These are phyloP conservation scores for Lasiodiplodia sp. DNA, from an alignment of 2,329 filamentous ascomycete genomes.

Conservation along the genomic window DNA sequence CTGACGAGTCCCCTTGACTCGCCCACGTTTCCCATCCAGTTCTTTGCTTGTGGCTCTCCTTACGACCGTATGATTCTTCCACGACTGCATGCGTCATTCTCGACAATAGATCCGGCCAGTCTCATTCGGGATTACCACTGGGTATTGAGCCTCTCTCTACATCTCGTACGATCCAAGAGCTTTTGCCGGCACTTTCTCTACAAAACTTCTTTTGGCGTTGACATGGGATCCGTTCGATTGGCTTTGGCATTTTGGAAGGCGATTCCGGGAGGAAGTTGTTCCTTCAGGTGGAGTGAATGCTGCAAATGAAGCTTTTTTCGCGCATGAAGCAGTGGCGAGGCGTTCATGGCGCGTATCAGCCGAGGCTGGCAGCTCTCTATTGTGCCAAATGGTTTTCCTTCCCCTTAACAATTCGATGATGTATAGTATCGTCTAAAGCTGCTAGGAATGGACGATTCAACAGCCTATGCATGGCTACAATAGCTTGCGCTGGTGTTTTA, in stretches of 20 bases:
- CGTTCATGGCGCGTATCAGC: constrained; percentile 6
- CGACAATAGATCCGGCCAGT: not conserved
- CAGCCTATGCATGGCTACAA: not conserved
- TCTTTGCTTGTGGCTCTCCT: no score
- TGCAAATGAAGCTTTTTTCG: not conserved
- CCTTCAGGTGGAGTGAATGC: not conserved
- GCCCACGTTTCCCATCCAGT: no score
- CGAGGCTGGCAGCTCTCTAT: not conserved
- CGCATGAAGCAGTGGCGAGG: constrained; percentile 1
- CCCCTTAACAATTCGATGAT: constrained; percentile 2
- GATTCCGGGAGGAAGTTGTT: constrained; percentile 11
- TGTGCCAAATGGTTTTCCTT: not conserved
- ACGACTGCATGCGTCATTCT: not conserved
- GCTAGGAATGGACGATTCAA: not conserved
- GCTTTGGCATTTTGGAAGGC: constrained; percentile 8
- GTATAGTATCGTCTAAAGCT: constrained; percentile 8
- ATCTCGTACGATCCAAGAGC: not conserved
- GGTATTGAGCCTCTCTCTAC: not conserved
- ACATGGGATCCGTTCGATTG: not conserved
- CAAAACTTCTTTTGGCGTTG: constrained; percentile 4
- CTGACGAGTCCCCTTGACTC: no score
- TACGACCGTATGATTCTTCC: no score
- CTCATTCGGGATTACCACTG: not conserved
- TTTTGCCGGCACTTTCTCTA: not conserved
- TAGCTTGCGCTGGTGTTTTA: not conserved